phyloP scores from a whole-genome alignment of 805 yeast species.

The Sugiyamaella lignohabitans region DNA sequence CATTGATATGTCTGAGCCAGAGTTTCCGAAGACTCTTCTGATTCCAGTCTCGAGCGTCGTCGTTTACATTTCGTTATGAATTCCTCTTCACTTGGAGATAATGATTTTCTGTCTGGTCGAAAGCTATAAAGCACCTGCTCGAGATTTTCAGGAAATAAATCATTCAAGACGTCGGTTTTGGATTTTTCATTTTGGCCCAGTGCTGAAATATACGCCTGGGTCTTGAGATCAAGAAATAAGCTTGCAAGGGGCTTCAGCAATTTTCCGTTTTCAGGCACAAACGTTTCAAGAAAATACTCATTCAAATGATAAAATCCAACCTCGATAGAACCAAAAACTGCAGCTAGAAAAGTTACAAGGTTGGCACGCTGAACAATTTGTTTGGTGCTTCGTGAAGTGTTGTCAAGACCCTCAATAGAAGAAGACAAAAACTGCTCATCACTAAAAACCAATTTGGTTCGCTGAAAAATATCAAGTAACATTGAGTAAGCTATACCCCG shows the following conservation, averaged over 20 bases:
- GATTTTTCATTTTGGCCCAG: constrained; percentile 54
- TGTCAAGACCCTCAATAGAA: constrained; percentile 37
- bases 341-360: constrained; percentile 80
- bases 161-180: constrained; percentile 60
- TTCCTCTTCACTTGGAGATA: constrained; percentile 74
- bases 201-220: constrained; percentile 92
- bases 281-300: constrained; percentile 76
- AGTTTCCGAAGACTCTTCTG: constrained; percentile 40
- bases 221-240: constrained; percentile 77
- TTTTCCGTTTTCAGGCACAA: constrained; percentile 66
- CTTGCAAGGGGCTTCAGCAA: constrained; percentile 75
- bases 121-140: constrained; percentile 33
- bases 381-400: neutral
- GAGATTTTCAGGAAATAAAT: constrained; percentile 64
- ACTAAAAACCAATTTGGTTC: constrained; percentile 60
- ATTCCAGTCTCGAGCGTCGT: constrained; percentile 54
- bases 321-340: constrained; percentile 75
- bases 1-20: constrained; percentile 75
- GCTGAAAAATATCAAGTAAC: constrained; percentile 69
- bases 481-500: constrained; percentile 55
- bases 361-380: constrained; percentile 69
- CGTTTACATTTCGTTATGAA: constrained; percentile 68
- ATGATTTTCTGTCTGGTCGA: constrained; percentile 24
- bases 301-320: constrained; percentile 84
- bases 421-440: constrained; percentile 67